Percentiles rank a stretch among this genome's conserved stretches.
Evolutionary conservation across 176 grass and related monocot species (phyloP).

Genomic region (Secale cereale): DNA sequence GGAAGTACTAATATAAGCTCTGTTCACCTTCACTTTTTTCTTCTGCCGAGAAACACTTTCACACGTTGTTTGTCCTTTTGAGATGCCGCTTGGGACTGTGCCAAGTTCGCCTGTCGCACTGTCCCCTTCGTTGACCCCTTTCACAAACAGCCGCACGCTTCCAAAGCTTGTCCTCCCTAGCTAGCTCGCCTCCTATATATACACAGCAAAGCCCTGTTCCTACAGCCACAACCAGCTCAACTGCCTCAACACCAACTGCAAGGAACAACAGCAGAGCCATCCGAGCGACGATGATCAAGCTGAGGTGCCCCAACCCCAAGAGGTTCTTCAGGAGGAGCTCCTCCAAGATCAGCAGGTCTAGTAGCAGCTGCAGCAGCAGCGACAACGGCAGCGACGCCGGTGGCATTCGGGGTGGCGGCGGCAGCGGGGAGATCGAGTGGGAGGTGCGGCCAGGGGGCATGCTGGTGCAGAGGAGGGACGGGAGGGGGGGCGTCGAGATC

Average conservation of each 20-base stretch:
- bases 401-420: neutral
- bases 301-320: slow-evolving; percentile 87
- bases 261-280: too few relatives aligned
- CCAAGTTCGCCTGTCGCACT: slow-evolving; percentile 23
- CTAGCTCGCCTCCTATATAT: slow-evolving; percentile 32
- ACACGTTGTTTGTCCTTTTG: neutral
- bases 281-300: slow-evolving; percentile 53
- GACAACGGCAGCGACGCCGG: slow-evolving; percentile 4
- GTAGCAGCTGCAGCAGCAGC: slow-evolving; percentile 5
- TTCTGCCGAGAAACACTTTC: neutral
- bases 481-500: slow-evolving; percentile 45
- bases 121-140: slow-evolving; percentile 27
- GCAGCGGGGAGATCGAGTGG: slow-evolving; percentile 70
- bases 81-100: slow-evolving; percentile 30
- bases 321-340: slow-evolving; percentile 88
- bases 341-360: slow-evolving; percentile 44
- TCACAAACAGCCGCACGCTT: slow-evolving; percentile 61
- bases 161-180: slow-evolving; percentile 57
- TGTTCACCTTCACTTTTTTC: neutral
- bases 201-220: neutral
- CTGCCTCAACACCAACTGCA: neutral
- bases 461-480: slow-evolving; percentile 95
- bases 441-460: slow-evolving; percentile 90
- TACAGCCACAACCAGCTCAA: slow-evolving; percentile 4
- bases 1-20: neutral